phyloP scores from a whole-genome alignment of 2,329 filamentous ascomycete species.

The Fulvia fulva region DNA sequence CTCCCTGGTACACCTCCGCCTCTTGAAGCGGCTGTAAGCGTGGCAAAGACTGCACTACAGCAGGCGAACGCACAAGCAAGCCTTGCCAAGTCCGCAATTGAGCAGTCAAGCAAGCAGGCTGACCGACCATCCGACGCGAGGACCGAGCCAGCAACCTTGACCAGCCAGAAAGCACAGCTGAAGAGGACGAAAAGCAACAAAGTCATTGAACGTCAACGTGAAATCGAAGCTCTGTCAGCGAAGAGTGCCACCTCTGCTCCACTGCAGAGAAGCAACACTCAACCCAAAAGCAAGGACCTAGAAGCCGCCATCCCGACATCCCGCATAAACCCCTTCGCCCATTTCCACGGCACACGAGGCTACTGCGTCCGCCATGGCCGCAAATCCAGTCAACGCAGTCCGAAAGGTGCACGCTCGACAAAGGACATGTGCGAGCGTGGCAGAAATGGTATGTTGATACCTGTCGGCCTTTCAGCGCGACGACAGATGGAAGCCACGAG shows the following conservation, averaged over 20 bases:
- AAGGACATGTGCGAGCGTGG: constrained; percentile 27
- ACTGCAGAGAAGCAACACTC: neutral
- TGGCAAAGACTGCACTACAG: neutral
- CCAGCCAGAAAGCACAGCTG: neutral
- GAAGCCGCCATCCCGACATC: neutral
- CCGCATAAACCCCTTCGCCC: constrained; percentile 13
- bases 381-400: constrained; percentile 9
- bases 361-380: constrained; percentile 33
- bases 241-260: neutral
- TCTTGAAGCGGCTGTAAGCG: neutral
- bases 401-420: constrained; percentile 11
- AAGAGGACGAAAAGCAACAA: neutral
- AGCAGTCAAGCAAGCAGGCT: neutral
- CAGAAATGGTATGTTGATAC: constrained; percentile 29
- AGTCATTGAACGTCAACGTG: neutral
- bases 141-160: neutral
- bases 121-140: neutral
- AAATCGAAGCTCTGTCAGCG: neutral
- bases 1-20: constrained; percentile 1
- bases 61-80: neutral
- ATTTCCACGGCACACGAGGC: constrained; percentile 25
- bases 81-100: neutral
- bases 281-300: neutral
- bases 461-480: constrained; percentile 23
- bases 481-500: constrained; percentile 31